Conservation (phyloP, 78 protist species). For the Dictyostelium capitatum region DNA sequence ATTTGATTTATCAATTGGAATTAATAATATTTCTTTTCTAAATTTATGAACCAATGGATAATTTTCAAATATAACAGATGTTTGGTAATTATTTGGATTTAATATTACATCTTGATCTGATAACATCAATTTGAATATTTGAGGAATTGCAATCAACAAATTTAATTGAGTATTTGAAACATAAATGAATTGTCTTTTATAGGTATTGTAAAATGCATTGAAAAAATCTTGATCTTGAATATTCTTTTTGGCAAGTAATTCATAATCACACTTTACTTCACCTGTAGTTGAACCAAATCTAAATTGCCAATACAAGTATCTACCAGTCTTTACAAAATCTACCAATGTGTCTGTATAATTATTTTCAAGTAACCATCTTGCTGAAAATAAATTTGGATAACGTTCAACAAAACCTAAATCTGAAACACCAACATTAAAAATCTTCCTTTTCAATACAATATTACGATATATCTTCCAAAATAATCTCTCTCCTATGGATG, state of each 20-base stretch:
- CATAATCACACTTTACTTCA: neutral
- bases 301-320: neutral
- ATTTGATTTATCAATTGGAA: too few species aligned
- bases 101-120: neutral
- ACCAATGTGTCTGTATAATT: neutral
- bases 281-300: neutral
- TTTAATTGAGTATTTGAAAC: neutral
- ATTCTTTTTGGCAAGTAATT: neutral
- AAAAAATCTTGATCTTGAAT: neutral
- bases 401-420: neutral
- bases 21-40: neutral
- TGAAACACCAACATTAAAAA: neutral
- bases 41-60: neutral
- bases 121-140: neutral
- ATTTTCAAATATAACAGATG: neutral
- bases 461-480: neutral
- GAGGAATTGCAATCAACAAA: neutral
- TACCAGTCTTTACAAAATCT: neutral
- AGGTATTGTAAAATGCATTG: neutral
- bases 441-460: neutral
- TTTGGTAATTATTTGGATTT: neutral
- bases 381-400: neutral
- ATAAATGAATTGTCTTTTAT: neutral
- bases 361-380: neutral
- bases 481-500: neutral